phyloP scores from a whole-genome alignment of 2,329 filamentous ascomycete genomes.

The Alternaria rosae region DNA sequence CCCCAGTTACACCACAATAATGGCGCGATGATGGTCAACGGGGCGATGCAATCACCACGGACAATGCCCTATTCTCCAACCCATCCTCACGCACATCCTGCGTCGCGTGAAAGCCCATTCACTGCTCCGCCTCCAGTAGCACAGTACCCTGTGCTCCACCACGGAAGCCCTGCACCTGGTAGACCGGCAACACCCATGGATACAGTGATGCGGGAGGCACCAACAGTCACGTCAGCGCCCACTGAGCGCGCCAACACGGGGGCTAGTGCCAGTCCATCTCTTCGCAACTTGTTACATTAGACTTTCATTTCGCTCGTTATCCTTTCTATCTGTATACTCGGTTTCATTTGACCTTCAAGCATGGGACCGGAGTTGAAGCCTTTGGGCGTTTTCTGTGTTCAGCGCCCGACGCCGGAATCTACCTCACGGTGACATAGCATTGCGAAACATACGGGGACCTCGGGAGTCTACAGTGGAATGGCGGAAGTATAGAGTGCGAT shows the following conservation, averaged over 20 bases:
- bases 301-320: constrained; percentile 13
- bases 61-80: constrained; percentile 47
- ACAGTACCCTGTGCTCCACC: constrained; percentile 39
- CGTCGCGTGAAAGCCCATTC: constrained; percentile 48
- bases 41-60: constrained; percentile 48
- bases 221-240: constrained; percentile 33
- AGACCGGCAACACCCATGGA: constrained; percentile 47
- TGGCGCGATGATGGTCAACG: constrained; percentile 44
- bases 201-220: constrained; percentile 43
- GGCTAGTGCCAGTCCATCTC: constrained; percentile 57
- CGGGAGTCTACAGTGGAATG: background rate
- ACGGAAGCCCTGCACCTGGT: constrained; percentile 43
- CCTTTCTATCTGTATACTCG: constrained; percentile 6
- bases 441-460: constrained; percentile 16
- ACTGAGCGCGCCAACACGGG: constrained; percentile 43
- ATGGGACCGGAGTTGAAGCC: constrained; percentile 31
- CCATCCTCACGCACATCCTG: constrained; percentile 42
- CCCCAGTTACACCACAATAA: constrained; percentile 45
- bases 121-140: constrained; percentile 36
- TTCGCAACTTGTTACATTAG: constrained; percentile 58
- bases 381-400: constrained; percentile 25
- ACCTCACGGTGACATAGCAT: constrained; percentile 8
- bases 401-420: constrained; percentile 20
- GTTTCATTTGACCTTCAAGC: constrained; percentile 12
- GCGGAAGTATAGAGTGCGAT: constrained; percentile 14